phyloP scores from a whole-genome alignment of 495 filamentous ascomycete genomes.

The Darksidea phi region DNA sequence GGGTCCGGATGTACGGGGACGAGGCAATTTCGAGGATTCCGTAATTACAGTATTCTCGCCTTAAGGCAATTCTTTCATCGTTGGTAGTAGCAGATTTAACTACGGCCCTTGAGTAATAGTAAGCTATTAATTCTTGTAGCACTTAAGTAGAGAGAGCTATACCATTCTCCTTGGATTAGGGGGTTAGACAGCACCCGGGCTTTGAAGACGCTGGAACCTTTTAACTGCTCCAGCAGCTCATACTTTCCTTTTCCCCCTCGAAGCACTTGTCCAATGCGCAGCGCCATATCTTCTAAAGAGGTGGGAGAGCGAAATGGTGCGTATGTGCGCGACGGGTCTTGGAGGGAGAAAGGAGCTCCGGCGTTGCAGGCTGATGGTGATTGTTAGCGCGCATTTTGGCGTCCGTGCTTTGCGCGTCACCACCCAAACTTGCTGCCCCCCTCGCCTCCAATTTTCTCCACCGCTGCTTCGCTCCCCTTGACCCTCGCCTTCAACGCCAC shows the following conservation, averaged over 20 bases:
- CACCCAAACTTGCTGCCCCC: too few species aligned
- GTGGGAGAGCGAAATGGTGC: slow-evolving; percentile 16
- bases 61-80: slow-evolving; percentile 15
- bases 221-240: slow-evolving; percentile 25
- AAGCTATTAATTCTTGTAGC: slow-evolving; percentile 8
- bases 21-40: slow-evolving; percentile 20
- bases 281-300: slow-evolving; percentile 19
- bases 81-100: slow-evolving; percentile 27
- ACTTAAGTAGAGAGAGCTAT: slow-evolving; percentile 1
- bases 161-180: slow-evolving; percentile 26
- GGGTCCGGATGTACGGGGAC: slow-evolving; percentile 27
- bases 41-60: slow-evolving; percentile 31
- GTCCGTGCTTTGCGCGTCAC: too few species aligned
- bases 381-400: too few species aligned
- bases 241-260: slow-evolving; percentile 31
- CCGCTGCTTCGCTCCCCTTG: too few species aligned
- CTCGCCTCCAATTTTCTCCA: too few species aligned
- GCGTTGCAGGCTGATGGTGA: too few species aligned
- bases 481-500: too few species aligned
- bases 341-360: background rate
- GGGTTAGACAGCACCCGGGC: slow-evolving; percentile 24
- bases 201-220: slow-evolving; percentile 33
- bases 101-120: slow-evolving; percentile 20
- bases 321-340: background rate
- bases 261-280: slow-evolving; percentile 31